Base-by-base conservation (phyloP, 1,284 basidiomycete genomes). In the Ceraceosorus guamensis region DNA sequence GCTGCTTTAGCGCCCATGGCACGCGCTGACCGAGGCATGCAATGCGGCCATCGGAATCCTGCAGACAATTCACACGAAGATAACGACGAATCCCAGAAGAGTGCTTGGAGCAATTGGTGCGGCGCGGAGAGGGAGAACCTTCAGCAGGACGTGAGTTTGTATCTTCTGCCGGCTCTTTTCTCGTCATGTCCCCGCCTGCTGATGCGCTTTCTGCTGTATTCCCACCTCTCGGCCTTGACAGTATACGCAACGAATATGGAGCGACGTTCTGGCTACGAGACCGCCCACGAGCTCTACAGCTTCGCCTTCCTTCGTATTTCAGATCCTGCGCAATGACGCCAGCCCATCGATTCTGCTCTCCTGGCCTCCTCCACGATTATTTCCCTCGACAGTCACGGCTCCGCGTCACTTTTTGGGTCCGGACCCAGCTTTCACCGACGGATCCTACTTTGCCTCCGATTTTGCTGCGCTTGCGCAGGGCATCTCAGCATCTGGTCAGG, bases 91-190 rank as follows among this genome's bases (percentile, higher is more conserved):
- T 76, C 79, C 50, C 76, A 82, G 70, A 87, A 87, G 77, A 86
- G 87, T 1, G 80, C 82, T 39, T 96, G 92, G 92, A 83, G 89
- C 8, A 96, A 95, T 76, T 95, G 88, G 86, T 97, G 92, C 76
- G 91, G 91, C 39, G 10, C 39, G 55, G 32, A 14, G 5, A 13
- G 32, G 18, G n/a, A 48, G 34, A 35, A 16, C 13, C 39, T 43
- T 30, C n/a, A 39, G 11, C 50, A 50, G 6, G 16, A 33, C n/a
- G 48, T 13, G 11, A 14, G 13, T 11, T 6, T 14, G 24, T 39
- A 0, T 33, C 52, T 3, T 47, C 60, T 8, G 55, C 48, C 46
- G 24, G 24, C 24, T 24, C 2, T 24, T 1, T 24, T 3, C 24
- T 24, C 24, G 24, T 24, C 24, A 24, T 24, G 24, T 3, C 24